Percentiles rank a stretch among this genome's conserved stretches.
Evolutionary conservation across 2,329 filamentous ascomycete genomes (phyloP).

Genomic region (Curvularia lunata): DNA sequence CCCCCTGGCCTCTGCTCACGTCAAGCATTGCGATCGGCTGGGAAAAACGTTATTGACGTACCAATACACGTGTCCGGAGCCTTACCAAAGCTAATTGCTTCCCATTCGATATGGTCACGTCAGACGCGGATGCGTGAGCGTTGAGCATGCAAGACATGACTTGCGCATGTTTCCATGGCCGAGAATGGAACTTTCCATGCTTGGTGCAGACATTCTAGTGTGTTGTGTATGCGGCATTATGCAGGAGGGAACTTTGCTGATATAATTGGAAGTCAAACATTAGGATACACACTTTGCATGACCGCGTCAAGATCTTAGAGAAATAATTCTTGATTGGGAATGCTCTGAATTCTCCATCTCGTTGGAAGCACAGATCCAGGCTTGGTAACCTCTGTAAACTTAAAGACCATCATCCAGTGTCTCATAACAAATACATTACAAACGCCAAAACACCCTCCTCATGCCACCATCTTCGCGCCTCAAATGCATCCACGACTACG

Average conservation of each 20-base stretch:
- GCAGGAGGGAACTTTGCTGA: not conserved
- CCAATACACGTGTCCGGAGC: not conserved
- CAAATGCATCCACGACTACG: constrained; percentile 1
- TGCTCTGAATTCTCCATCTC: not conserved
- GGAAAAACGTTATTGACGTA: not conserved
- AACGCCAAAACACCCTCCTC: constrained; percentile 20
- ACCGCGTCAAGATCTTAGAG: not conserved
- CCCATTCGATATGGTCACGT: not conserved
- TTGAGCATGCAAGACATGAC: not conserved
- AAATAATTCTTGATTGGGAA: not conserved
- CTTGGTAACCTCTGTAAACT: not conserved
- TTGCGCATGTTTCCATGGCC: not conserved
- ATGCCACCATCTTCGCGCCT: constrained; percentile 14
- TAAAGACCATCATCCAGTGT: not conserved
- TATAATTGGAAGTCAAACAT: not conserved
- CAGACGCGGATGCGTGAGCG: not conserved
- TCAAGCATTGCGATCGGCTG: not conserved
- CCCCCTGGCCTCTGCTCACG: not conserved
- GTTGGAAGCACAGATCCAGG: not conserved
- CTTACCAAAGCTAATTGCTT: not conserved
- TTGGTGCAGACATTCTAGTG: constrained; percentile 4
- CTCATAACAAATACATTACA: not conserved
- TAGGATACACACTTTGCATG: not conserved
- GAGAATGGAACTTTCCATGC: not conserved
- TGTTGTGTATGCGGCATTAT: not conserved